These are phyloP conservation scores for Pseudozyma sp. DNA, from an alignment of 1,284 basidiomycete genomes.

Conservation along the genomic window DNA sequence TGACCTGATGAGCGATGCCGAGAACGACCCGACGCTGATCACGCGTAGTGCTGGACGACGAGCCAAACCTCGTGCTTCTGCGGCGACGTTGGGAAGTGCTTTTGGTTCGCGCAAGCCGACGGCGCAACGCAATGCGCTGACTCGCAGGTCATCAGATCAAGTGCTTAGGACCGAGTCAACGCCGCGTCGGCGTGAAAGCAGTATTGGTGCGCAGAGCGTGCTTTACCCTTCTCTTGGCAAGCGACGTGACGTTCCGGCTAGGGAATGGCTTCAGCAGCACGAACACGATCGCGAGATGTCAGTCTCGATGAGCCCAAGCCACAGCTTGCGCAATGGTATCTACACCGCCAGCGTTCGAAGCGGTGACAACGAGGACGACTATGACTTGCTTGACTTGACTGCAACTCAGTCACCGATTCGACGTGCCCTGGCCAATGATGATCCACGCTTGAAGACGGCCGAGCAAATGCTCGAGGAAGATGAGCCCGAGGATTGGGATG, in stretches of 20 bases:
- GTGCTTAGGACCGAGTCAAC: conserved; percentile 71
- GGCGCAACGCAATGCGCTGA: conserved; percentile 64
- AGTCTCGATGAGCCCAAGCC: conserved; percentile 38
- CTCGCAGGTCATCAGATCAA: conserved; percentile 64
- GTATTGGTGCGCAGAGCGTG: conserved; percentile 73
- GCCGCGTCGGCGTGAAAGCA: conserved; percentile 79
- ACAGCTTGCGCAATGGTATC: conserved; percentile 25
- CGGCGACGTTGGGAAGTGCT: conserved; percentile 32
- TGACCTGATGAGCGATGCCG: conserved; percentile 35
- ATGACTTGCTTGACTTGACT: conserved; percentile 44
- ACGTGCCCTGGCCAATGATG: conserved; percentile 36
- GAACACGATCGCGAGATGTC: conserved; percentile 49
- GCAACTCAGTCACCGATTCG: conserved; percentile 44
- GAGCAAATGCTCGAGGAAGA: conserved; percentile 73
- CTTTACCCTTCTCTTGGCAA: conserved; percentile 74
- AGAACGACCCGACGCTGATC: conserved; percentile 34
- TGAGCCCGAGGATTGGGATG: conserved; percentile 87
- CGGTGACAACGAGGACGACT: conserved; percentile 29
- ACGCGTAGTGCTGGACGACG: conserved; percentile 27
- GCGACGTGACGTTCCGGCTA: conserved; percentile 86
- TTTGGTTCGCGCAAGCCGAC: conserved; percentile 53
- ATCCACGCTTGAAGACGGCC: conserved; percentile 59
- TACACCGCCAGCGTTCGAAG: conserved; percentile 38
- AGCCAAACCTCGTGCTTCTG: conserved; percentile 37
- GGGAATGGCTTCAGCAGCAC: conserved; percentile 77